These are phyloP conservation scores for Trichomonas tenax DNA, from an alignment of 208 protist genomes.

Conservation along the genomic window DNA sequence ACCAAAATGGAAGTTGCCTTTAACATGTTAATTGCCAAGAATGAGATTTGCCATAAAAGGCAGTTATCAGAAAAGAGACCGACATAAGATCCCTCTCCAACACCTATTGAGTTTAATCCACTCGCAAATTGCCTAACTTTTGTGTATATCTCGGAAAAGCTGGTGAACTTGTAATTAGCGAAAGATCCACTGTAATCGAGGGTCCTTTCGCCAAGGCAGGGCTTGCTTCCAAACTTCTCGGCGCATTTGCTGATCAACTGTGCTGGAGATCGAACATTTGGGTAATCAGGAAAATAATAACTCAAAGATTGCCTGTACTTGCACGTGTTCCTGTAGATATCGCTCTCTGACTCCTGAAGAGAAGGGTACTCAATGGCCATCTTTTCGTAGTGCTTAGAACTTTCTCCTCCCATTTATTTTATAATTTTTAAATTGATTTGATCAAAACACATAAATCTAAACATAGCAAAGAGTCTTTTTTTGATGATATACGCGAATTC, in stretches of 20 bases:
- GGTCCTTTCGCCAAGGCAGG: background rate
- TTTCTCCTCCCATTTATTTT: background rate
- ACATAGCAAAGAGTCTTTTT: background rate
- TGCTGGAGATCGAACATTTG: background rate
- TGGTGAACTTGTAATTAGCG: background rate
- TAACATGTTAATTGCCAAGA: background rate
- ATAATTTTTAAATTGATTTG: no score
- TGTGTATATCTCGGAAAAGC: background rate
- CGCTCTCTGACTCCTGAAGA: background rate
- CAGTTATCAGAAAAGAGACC: background rate
- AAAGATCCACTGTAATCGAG: background rate
- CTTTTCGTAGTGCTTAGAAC: background rate
- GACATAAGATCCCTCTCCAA: background rate
- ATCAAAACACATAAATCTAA: background rate
- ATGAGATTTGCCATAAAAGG: background rate
- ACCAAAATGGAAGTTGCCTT: background rate
- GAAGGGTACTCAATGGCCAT: background rate
- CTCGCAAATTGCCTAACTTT: background rate
- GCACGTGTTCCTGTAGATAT: background rate
- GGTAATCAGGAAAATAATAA: background rate
- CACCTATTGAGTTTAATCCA: background rate
- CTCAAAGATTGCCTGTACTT: background rate
- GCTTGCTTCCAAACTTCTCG: background rate
- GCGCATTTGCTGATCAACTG: background rate
- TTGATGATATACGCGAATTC: background rate